A percentile compares a stretch with the other conserved stretches of the same genome.
These are phyloP conservation scores for Leccinellum albellum DNA, from an alignment of 768 basidiomycete species.

Conservation along the genomic window DNA sequence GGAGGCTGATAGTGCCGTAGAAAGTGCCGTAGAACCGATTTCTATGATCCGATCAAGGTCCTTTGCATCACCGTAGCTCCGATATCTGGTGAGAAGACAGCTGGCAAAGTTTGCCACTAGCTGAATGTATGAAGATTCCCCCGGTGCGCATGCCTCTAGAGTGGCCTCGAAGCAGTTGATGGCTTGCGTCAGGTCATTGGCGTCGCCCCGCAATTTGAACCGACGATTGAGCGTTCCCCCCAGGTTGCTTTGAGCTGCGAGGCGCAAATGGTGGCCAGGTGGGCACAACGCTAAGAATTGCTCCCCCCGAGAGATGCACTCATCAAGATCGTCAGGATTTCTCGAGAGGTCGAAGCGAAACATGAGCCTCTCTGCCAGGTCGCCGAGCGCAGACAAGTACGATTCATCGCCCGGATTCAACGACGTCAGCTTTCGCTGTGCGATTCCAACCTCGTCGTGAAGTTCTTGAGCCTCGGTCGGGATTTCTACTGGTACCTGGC, in stretches of 20 bases:
- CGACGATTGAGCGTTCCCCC: conserved; percentile 16
- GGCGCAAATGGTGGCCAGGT: conserved; percentile 16
- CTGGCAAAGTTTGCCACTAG: conserved; percentile 15
- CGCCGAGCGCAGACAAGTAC: conserved; percentile 10
- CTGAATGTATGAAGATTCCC: conserved; percentile 12
- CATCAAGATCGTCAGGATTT: conserved; percentile 23
- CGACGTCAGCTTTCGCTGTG: conserved; percentile 9
- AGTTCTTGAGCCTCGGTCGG: not conserved
- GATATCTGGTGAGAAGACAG: conserved; percentile 19
- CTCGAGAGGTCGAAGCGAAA: conserved; percentile 22
- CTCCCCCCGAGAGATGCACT: conserved; percentile 17
- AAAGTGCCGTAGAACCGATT: conserved; percentile 6
- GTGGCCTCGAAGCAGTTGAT: conserved; percentile 10
- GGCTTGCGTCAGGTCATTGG: conserved; percentile 22
- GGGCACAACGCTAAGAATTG: conserved; percentile 20
- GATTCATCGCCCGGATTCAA: conserved; percentile 1
- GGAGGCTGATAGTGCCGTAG: conserved; percentile 6
- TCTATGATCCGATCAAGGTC: conserved; percentile 20
- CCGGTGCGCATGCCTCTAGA: conserved; percentile 9
- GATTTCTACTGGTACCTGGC: not conserved
- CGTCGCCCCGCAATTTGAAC: conserved; percentile 20
- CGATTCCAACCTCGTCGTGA: conserved; percentile 10
- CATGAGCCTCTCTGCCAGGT: conserved; percentile 11
- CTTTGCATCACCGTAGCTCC: conserved; percentile 13
- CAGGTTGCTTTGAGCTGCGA: conserved; percentile 14